Conservation (phyloP, 2,329 filamentous ascomycete species). For the Neurospora sp. region DNA sequence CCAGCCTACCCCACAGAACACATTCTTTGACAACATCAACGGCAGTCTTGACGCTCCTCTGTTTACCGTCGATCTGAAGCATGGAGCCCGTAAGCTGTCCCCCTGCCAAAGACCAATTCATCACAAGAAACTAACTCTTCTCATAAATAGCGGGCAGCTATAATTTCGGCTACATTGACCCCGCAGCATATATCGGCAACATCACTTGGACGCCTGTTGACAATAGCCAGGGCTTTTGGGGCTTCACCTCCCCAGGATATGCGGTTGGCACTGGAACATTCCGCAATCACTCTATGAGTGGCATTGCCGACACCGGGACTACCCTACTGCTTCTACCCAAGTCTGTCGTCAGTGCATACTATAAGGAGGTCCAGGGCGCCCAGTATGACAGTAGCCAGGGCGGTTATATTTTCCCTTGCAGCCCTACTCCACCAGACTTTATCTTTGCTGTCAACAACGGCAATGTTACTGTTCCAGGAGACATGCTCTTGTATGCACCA, state of each 20-base stretch:
- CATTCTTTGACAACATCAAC: constrained; percentile 31
- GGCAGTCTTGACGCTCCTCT: constrained; percentile 20
- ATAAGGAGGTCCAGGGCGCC: constrained; percentile 35
- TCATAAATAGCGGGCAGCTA: constrained; percentile 21
- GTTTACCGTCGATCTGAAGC: constrained; percentile 26
- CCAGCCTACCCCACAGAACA: constrained; percentile 29
- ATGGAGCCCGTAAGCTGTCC: constrained; percentile 22
- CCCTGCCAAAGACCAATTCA: neutral
- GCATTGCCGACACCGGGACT: constrained; percentile 52
- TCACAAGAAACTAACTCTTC: constrained; percentile 1
- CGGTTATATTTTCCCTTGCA: constrained; percentile 45
- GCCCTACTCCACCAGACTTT: constrained; percentile 36
- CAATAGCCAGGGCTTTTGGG: constrained; percentile 52
- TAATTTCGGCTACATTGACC: constrained; percentile 42
- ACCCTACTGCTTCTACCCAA: constrained; percentile 44
- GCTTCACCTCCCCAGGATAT: constrained; percentile 35
- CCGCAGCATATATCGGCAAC: constrained; percentile 42
- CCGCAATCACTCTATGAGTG: constrained; percentile 20
- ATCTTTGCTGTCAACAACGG: constrained; percentile 34
- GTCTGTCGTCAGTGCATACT: constrained; percentile 41
- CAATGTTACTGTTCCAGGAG: constrained; percentile 37
- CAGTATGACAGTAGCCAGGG: constrained; percentile 27
- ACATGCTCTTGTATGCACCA: constrained; percentile 39
- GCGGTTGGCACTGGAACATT: constrained; percentile 25
- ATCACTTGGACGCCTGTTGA: constrained; percentile 49